Base-by-base conservation (phyloP, 208 protist genomes). In the Leishmania gerbilli region DNA sequence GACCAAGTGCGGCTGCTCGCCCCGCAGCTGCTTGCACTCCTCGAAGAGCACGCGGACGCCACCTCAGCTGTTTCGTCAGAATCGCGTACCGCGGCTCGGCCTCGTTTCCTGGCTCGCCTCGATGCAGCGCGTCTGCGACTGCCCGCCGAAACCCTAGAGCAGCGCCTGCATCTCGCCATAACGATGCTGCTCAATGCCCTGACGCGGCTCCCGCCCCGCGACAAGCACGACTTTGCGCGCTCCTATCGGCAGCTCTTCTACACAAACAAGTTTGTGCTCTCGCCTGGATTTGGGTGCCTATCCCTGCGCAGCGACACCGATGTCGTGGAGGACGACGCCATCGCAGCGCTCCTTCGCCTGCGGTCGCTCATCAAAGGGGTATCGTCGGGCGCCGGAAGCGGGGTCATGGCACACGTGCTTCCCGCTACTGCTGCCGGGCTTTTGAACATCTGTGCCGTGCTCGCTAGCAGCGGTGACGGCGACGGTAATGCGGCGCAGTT, bases 71-170 rank as follows among this genome's bases (percentile, higher is more conserved):
- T 19, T 58, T 15, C 74, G 2, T 58, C 74, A n/a, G 49, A 40
- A 45, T 37, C 78, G 2, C 6, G 4, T 9, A 27, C 55, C 34
- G 56, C 56, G 5, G 55, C 40, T n/a, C 79, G 21, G 64, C 80
- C 76, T 5, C 76, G 76, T 24, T 80, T 81, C 49, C 79, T 87
- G 3, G 71, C 47, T 15, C 74, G 62, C 1, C 62, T 84, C 24
- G 67, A 74, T 76, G 69, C 76, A 17, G 56, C 58, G 56, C n/a
- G 80, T 6, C 76, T 76, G 31, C 82, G 79, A 4, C 77, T 96
- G 47, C 90, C 92, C 21, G 47, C 53, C 21, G 92, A 97, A 77
- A 97, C 95, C 5, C 5, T 97, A 1, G 88, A 94, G 82, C 89
- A 96, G 56, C 89, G 95, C 11, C 86, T 97, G 21, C 91, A 96